These are phyloP conservation scores for Rauvolfia tetraphylla DNA, from an alignment of 257 asterid genomes.

Conservation along the genomic window DNA sequence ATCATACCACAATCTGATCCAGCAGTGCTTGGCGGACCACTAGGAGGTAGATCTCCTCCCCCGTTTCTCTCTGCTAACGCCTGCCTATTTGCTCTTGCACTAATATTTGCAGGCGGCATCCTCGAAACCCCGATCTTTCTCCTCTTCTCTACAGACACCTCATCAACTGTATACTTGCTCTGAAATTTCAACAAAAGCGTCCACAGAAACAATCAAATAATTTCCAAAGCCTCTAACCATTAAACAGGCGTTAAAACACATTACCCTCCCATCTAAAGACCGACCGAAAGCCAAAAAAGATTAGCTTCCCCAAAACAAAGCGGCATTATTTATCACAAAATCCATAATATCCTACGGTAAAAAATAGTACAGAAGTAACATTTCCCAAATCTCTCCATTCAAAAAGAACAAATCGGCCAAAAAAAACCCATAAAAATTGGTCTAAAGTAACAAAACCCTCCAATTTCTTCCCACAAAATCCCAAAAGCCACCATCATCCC, in stretches of 20 bases:
- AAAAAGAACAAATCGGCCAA: not conserved
- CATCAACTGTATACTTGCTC: conserved; percentile 54
- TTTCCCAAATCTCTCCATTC: conserved; percentile 2
- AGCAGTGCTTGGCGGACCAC: conserved; percentile 66
- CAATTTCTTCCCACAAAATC: not conserved
- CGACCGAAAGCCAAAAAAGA: not conserved
- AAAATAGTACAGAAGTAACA: not conserved
- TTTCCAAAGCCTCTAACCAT: not conserved
- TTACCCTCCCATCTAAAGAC: not conserved
- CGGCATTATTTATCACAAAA: not conserved
- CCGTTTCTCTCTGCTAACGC: conserved; percentile 77
- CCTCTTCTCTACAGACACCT: conserved; percentile 63
- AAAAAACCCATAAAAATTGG: not conserved
- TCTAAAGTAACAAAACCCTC: not conserved
- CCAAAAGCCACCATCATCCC: not conserved
- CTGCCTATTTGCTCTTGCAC: conserved; percentile 50
- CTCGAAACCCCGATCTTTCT: conserved; percentile 53
- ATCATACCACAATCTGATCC: conserved; percentile 53
- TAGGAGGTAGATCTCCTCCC: conserved; percentile 56
- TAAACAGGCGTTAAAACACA: not conserved
- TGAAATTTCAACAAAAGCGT: conserved; percentile 27
- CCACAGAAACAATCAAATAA: conserved; percentile 4
- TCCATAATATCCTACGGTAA: not conserved
- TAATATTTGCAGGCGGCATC: conserved; percentile 54
- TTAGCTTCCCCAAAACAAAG: not conserved